Conservation (phyloP, 352 stramenopile species). For the Phytophthora capsici region DNA sequence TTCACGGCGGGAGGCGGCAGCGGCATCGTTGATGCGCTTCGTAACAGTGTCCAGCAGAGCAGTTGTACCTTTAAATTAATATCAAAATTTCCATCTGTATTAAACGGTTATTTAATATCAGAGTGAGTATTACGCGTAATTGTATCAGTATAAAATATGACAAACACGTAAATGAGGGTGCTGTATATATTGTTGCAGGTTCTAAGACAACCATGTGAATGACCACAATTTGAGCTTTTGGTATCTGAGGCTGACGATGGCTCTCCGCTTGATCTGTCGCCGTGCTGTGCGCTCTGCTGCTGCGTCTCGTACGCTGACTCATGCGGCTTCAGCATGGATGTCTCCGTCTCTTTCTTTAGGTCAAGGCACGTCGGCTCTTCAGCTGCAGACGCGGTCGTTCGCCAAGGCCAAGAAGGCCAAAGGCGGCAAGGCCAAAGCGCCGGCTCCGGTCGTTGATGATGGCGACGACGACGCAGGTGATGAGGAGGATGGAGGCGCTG, state of each 20-base stretch:
- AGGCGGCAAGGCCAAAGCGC: conserved; percentile 39
- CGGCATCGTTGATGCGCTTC: conserved; percentile 17
- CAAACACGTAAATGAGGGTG: not conserved
- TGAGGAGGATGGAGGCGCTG: conserved; percentile 40
- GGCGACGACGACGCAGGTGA: conserved; percentile 19
- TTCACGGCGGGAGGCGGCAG: conserved; percentile 32
- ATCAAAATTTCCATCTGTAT: not conserved
- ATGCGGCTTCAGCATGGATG: conserved; percentile 7
- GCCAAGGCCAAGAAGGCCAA: conserved; percentile 79
- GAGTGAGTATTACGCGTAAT: too few relatives aligned
- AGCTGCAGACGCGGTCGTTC: conserved; percentile 53
- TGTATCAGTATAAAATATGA: not conserved
- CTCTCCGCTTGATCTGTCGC: conserved; percentile 32
- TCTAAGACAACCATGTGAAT: not conserved
- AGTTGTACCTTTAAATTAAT: not conserved
- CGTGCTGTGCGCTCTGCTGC: conserved; percentile 31
- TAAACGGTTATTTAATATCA: too few relatives aligned
- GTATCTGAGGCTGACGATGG: conserved; percentile 32
- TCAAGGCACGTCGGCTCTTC: conserved; percentile 7
- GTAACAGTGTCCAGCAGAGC: not conserved
- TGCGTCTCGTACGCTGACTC: conserved; percentile 13
- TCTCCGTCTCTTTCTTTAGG: conserved; percentile 10
- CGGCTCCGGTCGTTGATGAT: conserved; percentile 11
- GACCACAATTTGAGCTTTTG: conserved; percentile 7
- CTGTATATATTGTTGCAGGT: not conserved